Base-by-base conservation (phyloP, 2,329 filamentous ascomycete species). In the Diaporthe capsici region DNA sequence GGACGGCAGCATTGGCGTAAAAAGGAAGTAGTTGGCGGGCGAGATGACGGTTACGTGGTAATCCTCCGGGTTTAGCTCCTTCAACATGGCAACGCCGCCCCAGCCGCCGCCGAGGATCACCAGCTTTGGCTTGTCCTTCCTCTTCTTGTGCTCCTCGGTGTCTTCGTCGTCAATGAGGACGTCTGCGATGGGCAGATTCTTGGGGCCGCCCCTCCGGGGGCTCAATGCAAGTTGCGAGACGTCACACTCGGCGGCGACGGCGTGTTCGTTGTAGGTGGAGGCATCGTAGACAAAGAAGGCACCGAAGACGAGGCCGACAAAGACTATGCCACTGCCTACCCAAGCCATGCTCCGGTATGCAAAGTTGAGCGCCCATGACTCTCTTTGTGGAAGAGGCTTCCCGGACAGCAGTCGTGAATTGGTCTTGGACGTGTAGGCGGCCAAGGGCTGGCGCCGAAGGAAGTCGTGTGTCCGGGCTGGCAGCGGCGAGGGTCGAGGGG, bases 31-130 rank as follows among this genome's bases (percentile, higher is more conserved):
- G 81, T 98, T 98, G 49, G 94, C 94, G 0, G 97, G 96, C 17
- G 95, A 98, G 58, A 99, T 93, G 53, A 99, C 94, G 6, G 96
- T 98, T 79, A 99, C 93, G 84, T 99, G 96, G 82, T 98, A 99
- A 80, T 98, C 95, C 17, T 96, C 95, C 0, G 95, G 93, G 77
- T 96, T 94, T 77, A 99, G 85, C 77, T 95, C 93, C 86, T 99
- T 99, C 79, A 99, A 86, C 76, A 99, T 87, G 6, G 96, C 95
- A 76, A 99, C 94, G 80, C 95, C 95, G 72, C 96, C 97, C 97
- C 97, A 99, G 60, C 97, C 97, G 22, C 96, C 96, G 28, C 97
- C 97, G 47, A 99, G 86, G 75, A 99, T 94, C 55, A 99, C 97
- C 80, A 99, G 87, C 81, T 94, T 94, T 6, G 97, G 97, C 87